Evolutionary conservation across 2,329 filamentous ascomycete species (phyloP).

Genomic region (Cercospora sp.): DNA sequence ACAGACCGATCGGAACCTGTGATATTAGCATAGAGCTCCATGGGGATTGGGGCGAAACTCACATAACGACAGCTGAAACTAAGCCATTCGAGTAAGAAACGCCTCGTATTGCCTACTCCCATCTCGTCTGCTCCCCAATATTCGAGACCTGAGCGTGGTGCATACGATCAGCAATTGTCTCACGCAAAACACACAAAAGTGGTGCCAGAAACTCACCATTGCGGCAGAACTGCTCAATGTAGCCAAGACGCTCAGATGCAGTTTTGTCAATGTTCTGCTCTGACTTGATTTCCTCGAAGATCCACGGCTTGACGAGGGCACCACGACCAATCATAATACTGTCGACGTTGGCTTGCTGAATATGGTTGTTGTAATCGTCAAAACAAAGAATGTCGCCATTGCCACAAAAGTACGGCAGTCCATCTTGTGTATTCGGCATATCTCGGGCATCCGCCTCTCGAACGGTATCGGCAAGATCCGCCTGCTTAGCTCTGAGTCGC

Average conservation of each 20-base stretch:
- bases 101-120: constrained; percentile 83
- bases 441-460: constrained; percentile 74
- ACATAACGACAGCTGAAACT: constrained; percentile 88
- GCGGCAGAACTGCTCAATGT: constrained; percentile 84
- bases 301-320: constrained; percentile 95
- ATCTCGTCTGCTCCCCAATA: constrained; percentile 96
- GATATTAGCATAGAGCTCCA: not conserved
- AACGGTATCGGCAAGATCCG: constrained; percentile 70
- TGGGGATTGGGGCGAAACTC: not conserved
- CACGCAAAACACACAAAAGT: not conserved
- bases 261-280: constrained; percentile 96
- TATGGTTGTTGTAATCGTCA: constrained; percentile 76
- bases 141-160: constrained; percentile 65
- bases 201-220: constrained; percentile 49
- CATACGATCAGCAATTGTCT: not conserved
- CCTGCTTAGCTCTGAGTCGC: constrained; percentile 69
- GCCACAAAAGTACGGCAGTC: constrained; percentile 74
- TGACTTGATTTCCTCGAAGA: constrained; percentile 92
- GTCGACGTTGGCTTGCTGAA: constrained; percentile 78
- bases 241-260: constrained; percentile 77
- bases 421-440: constrained; percentile 61
- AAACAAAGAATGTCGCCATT: constrained; percentile 98
- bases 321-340: constrained; percentile 97
- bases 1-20: constrained; percentile 72
- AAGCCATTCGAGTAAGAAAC: constrained; percentile 93